Percentiles rank a stretch among this genome's conserved stretches.
These are phyloP conservation scores for Diplogelasinospora grovesii DNA, from an alignment of 495 filamentous ascomycete species.

Conservation along the genomic window DNA sequence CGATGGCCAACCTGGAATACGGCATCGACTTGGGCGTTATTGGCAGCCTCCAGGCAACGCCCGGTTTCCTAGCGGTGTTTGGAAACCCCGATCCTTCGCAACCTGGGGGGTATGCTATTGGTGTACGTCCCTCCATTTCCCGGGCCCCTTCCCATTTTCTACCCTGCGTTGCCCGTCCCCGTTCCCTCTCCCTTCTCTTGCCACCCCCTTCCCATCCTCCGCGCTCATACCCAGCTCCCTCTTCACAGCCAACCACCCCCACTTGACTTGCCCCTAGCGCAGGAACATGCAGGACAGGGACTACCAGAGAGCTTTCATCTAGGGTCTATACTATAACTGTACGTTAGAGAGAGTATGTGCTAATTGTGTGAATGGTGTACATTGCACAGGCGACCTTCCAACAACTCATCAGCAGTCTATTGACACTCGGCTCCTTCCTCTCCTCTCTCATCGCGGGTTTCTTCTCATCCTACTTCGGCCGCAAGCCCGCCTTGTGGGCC, in stretches of 20 bases:
- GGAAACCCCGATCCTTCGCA: constrained; percentile 5
- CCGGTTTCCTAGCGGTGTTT: constrained; percentile 46
- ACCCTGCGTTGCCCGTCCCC: too few relatives aligned
- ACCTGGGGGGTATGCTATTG: constrained; percentile 21
- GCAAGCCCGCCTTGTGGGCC: constrained; percentile 42
- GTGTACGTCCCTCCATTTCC: constrained; percentile 26
- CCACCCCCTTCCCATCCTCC: too few relatives aligned
- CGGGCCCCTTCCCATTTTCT: too few relatives aligned
- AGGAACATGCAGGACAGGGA: too few relatives aligned
- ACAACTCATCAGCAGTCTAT: constrained; percentile 47
- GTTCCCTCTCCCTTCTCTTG: too few relatives aligned
- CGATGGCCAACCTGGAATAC: constrained; percentile 8
- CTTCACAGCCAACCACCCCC: too few relatives aligned
- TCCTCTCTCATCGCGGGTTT: constrained; percentile 45
- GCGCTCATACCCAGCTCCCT: too few relatives aligned
- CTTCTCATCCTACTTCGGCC: constrained; percentile 43
- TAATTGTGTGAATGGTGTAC: too few relatives aligned
- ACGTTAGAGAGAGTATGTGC: too few relatives aligned
- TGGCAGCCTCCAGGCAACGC: constrained; percentile 13
- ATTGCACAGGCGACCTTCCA: constrained; percentile 42
- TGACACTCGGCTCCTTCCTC: constrained; percentile 52
- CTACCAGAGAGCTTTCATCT: too few relatives aligned
- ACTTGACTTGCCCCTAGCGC: too few relatives aligned
- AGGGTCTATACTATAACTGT: too few relatives aligned
- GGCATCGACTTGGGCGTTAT: background rate